phyloP scores from a whole-genome alignment of 2,329 filamentous ascomycete genomes.

The Penicillium hesseltinei region DNA sequence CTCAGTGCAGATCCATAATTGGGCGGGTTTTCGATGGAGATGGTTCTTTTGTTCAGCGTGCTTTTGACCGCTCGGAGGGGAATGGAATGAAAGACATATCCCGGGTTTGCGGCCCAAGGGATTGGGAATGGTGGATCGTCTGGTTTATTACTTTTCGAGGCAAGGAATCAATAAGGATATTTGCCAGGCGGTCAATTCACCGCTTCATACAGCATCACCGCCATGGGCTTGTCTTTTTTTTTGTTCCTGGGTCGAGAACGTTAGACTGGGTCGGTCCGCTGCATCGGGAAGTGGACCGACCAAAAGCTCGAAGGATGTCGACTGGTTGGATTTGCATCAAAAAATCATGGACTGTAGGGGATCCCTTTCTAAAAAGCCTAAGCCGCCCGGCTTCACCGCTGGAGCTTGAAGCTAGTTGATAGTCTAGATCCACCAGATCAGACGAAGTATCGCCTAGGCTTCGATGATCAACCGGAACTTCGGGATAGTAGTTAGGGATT shows the following conservation, averaged over 20 bases:
- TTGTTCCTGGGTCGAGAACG: constrained; percentile 28
- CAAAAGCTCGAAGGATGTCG: background rate
- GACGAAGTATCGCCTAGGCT: constrained; percentile 14
- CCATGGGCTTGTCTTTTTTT: constrained; percentile 5
- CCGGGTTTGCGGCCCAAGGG: constrained; percentile 15
- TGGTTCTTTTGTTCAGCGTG: constrained; percentile 4
- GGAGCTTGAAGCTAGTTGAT: constrained; percentile 7
- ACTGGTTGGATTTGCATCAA: background rate
- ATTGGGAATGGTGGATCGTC: constrained; percentile 20
- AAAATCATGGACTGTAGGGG: constrained; percentile 1
- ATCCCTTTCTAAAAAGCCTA: constrained; percentile 4
- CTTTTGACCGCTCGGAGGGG: constrained; percentile 10
- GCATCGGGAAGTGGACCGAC: constrained; percentile 39
- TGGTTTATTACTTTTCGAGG: constrained; percentile 4
- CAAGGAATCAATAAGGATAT: constrained; percentile 5
- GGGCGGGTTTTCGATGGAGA: constrained; percentile 8
- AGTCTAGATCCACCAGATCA: constrained; percentile 5
- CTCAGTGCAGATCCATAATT: constrained; percentile 24
- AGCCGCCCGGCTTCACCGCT: constrained; percentile 15
- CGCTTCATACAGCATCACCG: constrained; percentile 14
- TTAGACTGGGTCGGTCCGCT: constrained; percentile 40
- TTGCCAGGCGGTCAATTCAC: constrained; percentile 24
- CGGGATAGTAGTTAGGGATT: constrained; percentile 9
- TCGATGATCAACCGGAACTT: constrained; percentile 21
- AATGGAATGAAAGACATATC: constrained; percentile 15